A percentile compares a stretch with the other conserved stretches of the same genome.
Conservation (phyloP, 116 monocot species). For the Trichopus zeylanicus region DNA sequence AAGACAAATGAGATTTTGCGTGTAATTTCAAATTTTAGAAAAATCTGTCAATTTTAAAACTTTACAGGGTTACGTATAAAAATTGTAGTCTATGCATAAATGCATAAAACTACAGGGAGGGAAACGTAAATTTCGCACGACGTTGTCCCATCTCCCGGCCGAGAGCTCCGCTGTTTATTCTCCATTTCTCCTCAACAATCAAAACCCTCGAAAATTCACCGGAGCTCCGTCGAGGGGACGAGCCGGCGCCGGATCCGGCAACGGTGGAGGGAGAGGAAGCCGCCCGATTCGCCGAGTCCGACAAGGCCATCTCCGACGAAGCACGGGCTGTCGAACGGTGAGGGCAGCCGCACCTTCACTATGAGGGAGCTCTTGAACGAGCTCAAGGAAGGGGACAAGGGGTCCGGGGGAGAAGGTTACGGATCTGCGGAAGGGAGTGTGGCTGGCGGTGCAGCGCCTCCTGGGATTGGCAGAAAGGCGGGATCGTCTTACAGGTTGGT, state of each 20-base stretch:
- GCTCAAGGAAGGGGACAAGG: slow-evolving; percentile 37
- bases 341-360: slow-evolving; percentile 51
- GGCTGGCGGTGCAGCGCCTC: slow-evolving; percentile 10
- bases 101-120: too few species aligned
- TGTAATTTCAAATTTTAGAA: too few species aligned
- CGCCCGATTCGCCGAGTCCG: too few species aligned
- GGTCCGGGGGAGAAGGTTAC: slow-evolving; percentile 11
- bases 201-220: slow-evolving; percentile 9
- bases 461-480: slow-evolving; percentile 4
- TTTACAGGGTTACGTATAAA: too few species aligned
- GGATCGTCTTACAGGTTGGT: slow-evolving; percentile 26
- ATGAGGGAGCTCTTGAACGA: slow-evolving; percentile 86
- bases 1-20: too few species aligned
- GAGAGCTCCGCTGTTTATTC: too few species aligned
- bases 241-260: slow-evolving; percentile 3
- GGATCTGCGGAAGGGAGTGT: slow-evolving; percentile 9
- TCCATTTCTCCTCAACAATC: neutral
- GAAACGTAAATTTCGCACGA: too few species aligned
- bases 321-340: slow-evolving; percentile 16
- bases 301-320: slow-evolving; percentile 4
- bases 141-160: too few species aligned
- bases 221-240: slow-evolving; percentile 10
- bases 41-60: too few species aligned
- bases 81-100: too few species aligned
- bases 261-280: too few species aligned